Conservation (phyloP, 2,329 filamentous ascomycete genomes). For the Trichoderma sp. region DNA sequence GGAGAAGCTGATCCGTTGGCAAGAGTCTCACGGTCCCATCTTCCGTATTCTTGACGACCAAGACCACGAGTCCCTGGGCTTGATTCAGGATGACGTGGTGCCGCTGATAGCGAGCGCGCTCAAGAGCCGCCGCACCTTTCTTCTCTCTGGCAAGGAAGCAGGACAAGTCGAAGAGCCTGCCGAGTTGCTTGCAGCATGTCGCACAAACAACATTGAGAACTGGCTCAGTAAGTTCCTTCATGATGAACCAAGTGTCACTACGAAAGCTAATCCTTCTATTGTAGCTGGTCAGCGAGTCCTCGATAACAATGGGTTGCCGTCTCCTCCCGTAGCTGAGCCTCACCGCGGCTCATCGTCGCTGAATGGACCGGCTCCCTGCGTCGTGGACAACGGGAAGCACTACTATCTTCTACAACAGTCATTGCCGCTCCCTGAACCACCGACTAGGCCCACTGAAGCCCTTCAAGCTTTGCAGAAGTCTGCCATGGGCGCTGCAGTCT, state of each 20-base stretch:
- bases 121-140: constrained; percentile 37
- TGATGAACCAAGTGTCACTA: background rate
- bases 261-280: constrained; percentile 28
- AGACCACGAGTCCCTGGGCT: constrained; percentile 38
- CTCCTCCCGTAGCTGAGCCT: constrained; percentile 33
- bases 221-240: constrained; percentile 42
- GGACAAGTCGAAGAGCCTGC: constrained; percentile 30
- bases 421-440: background rate
- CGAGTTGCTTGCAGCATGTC: constrained; percentile 37
- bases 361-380: constrained; percentile 26
- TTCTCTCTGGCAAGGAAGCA: constrained; percentile 32
- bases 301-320: constrained; percentile 37
- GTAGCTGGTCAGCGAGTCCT: constrained; percentile 39
- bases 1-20: constrained; percentile 40
- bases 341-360: constrained; percentile 17
- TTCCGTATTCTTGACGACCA: constrained; percentile 35
- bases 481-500: constrained; percentile 33
- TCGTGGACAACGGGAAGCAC: constrained; percentile 31
- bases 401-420: constrained; percentile 34
- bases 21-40: constrained; percentile 34
- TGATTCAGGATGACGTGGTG: constrained; percentile 38
- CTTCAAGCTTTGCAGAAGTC: constrained; percentile 38
- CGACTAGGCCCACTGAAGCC: background rate
- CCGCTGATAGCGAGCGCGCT: constrained; percentile 41
- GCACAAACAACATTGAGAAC: constrained; percentile 38